phyloP scores from a whole-genome alignment of 345 rosid genomes.

The Physaria fendleri region DNA sequence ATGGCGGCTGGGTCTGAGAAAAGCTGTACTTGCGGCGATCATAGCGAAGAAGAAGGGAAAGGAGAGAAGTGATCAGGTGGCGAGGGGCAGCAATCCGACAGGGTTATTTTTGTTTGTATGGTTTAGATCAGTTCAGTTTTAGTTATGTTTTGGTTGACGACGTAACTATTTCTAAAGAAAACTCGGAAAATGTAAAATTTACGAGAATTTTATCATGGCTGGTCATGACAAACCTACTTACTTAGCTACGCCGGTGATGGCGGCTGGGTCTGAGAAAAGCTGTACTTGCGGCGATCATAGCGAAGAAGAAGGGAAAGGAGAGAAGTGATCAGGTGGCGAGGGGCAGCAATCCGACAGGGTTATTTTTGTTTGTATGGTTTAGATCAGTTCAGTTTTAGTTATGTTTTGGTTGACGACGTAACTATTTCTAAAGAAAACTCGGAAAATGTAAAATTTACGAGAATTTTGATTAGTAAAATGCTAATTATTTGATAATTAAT shows the following conservation, averaged over 20 bases:
- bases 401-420: not conserved
- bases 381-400: not conserved
- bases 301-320: slow-evolving; percentile 13
- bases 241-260: slow-evolving; percentile 74
- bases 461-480: too few species aligned
- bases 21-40: slow-evolving; percentile 32
- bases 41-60: slow-evolving; percentile 22
- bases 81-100: too few species aligned
- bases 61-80: slow-evolving; percentile 12
- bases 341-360: too few species aligned
- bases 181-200: not conserved
- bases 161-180: not conserved
- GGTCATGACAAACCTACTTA: slow-evolving; percentile 61
- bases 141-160: not conserved
- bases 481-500: too few species aligned
- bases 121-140: not conserved
- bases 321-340: slow-evolving; percentile 14
- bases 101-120: not conserved
- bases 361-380: not conserved
- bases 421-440: not conserved
- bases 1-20: slow-evolving; percentile 32
- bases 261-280: slow-evolving; percentile 19
- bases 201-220: slow-evolving; percentile 54
- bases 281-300: slow-evolving; percentile 34
- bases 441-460: not conserved